Evolutionary conservation across 805 yeast species (phyloP), one percentile per base, ranked within the genome.

Genomic region (Kazachstania viticola): DNA sequence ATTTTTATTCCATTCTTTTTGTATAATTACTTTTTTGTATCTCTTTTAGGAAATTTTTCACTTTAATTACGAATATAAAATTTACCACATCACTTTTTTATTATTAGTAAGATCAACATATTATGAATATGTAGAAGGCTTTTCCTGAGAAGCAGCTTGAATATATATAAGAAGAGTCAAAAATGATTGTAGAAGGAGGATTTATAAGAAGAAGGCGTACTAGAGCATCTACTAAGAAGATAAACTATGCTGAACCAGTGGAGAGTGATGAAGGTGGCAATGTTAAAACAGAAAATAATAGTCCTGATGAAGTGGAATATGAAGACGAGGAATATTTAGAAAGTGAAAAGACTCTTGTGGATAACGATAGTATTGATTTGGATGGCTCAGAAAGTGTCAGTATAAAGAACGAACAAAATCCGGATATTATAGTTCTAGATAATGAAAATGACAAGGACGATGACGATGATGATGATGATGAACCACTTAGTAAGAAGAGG

Each of bases 241-340:
- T 61, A 17, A 61, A 54, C 25, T 60, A 60, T 32, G 56, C 48
- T 3, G 65, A 60, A 30, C 48, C 14, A 12, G 41, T 30, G n/a
- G 37, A 28, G 6, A 28, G 27, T n/a, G 34, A 27, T 4, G 39
- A 36, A 21, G 33, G 29, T 4, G 25, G 25, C 11, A 32, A 31
- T 9, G 12, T 35, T 25, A 28, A 31, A 22, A 22, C 13, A 6
- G 35, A 27, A 17, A 21, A 4, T 9, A 15, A 21, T 8, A 9
- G 27, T 32, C 17, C 28, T 18, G 16, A 9, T 6, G 11, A 29
- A 11, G 7, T 8, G 7, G 22, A 19, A 19, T 19, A 19, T 11
- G 25, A 23, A 13, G 25, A 23, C n/a, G 21, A 19, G 11, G 21
- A 19, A 11, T 8, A 7, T 19, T 19, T 19, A 19, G 11, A 19